Conservation (phyloP, 2,329 filamentous ascomycete genomes). For the Fusarium sambucinum region DNA sequence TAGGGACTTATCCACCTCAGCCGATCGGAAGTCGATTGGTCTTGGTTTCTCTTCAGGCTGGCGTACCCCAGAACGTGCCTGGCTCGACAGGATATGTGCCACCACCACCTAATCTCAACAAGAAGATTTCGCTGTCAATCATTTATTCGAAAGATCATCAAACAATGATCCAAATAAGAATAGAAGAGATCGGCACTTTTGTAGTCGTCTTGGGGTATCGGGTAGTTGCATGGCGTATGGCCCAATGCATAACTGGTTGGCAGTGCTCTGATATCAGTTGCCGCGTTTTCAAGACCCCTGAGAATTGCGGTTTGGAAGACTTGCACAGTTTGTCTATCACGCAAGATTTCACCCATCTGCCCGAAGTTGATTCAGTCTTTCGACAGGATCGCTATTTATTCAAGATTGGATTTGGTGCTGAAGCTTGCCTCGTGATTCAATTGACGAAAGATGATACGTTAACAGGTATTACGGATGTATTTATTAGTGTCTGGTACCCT, state of each 20-base stretch:
- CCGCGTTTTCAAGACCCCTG: neutral
- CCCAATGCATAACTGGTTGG: neutral
- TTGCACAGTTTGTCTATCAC: neutral
- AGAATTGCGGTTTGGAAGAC: neutral
- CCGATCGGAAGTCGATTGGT: neutral
- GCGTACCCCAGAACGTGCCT: neutral
- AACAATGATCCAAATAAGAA: neutral
- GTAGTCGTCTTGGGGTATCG: neutral
- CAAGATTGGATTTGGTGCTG: neutral
- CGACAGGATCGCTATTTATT: neutral
- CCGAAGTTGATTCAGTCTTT: neutral
- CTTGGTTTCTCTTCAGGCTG: neutral
- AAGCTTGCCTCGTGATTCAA: neutral
- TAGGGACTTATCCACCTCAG: neutral
- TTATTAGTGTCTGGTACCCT: neutral
- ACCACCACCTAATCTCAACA: neutral
- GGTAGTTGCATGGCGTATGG: neutral
- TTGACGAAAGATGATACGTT: neutral
- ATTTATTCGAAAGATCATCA: neutral
- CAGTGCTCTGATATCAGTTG: neutral
- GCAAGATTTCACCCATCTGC: neutral
- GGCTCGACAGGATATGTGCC: neutral
- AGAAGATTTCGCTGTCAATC: neutral
- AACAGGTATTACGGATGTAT: neutral
- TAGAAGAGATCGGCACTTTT: neutral